Percentiles rank a stretch among this genome's conserved stretches.
phyloP scores from a whole-genome alignment of 441 rosid species.

The Populus hybrid region DNA sequence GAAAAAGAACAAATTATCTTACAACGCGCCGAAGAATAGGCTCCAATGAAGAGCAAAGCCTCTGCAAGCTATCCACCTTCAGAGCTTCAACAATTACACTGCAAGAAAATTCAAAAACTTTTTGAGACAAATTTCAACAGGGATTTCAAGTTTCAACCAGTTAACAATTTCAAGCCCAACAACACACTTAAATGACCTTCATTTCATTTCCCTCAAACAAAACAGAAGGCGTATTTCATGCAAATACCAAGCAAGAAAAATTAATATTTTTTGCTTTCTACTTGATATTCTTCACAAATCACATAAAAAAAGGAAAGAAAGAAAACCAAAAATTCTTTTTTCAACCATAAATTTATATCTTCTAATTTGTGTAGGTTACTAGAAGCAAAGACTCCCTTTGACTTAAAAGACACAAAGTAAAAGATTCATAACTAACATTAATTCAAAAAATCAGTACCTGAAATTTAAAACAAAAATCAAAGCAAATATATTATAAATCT shows the following conservation, averaged over 20 bases:
- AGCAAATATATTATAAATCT: neutral
- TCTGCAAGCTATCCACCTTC: slow-evolving; percentile 87
- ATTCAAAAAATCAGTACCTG: neutral
- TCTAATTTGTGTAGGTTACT: neutral
- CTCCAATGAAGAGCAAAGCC: slow-evolving; percentile 84
- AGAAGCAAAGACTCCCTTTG: neutral
- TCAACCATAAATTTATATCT: neutral
- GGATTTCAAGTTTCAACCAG: neutral
- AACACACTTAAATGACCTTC: neutral
- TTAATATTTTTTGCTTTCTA: no score
- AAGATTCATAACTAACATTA: neutral
- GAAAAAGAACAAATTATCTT: slow-evolving; percentile 22
- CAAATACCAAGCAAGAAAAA: neutral
- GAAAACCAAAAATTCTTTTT: no score
- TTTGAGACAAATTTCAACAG: neutral
- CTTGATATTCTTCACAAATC: no score
- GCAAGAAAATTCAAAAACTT: slow-evolving; percentile 24
- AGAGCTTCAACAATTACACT: slow-evolving; percentile 93
- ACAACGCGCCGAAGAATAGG: slow-evolving; percentile 91
- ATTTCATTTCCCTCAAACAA: neutral
- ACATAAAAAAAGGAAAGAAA: no score
- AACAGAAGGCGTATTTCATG: neutral
- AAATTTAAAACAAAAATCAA: neutral
- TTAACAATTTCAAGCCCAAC: neutral
- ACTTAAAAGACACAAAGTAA: neutral